Evolutionary conservation across 139 green algal genomes (phyloP), one percentile per base, ranked within the genome.

Genomic region (Pleodorina starrii): DNA sequence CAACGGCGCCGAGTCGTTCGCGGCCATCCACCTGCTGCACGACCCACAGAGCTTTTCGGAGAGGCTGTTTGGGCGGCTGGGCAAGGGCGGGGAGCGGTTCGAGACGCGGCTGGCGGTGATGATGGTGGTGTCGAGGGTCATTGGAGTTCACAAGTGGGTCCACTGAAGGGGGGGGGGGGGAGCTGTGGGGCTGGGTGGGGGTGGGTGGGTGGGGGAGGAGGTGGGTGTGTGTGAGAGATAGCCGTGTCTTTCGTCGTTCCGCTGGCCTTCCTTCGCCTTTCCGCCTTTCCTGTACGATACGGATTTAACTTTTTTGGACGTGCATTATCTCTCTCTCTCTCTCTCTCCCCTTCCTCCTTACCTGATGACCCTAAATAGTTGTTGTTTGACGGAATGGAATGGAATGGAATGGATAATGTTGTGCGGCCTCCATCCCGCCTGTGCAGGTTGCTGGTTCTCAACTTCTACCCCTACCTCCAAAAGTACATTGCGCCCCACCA

Each of bases 21-120:
- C 98, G 27, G 98, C 98, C n/a, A 90, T 99, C 79, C 97, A 99
- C 92, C 93, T 99, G 68, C 93, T 99, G 74, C 95, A 99, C 77
- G 97, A 99, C 92, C 97, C 98, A n/a, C 95, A 97, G 95, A 90
- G 90, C 1, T 99, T 99, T 93, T 97, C 96, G 2, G 98, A 99
- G 94, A 92, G 93, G 78, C 94, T 99, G 50, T 98, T 99, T 50
- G 54, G 71, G 36, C 92, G 96, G 78, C 90, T 99, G 77, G 92
- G 96, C 48, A 74, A 63, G 43, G 93, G 93, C 54, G 90, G 90
- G 38, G 96, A 98, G 90, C 84, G 90, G 21, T 99, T 96, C 89
- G 97, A 99, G 92, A 96, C 94, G 25, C 95, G 95, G 38, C 78
- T 98, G 74, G 91, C 93, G 17, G 95, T 98, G 73, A 94, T 98